Percentiles rank a stretch among this genome's conserved stretches.
phyloP scores from a whole-genome alignment of 148 eudicot genomes.

The Vaccinium myrtillus region DNA sequence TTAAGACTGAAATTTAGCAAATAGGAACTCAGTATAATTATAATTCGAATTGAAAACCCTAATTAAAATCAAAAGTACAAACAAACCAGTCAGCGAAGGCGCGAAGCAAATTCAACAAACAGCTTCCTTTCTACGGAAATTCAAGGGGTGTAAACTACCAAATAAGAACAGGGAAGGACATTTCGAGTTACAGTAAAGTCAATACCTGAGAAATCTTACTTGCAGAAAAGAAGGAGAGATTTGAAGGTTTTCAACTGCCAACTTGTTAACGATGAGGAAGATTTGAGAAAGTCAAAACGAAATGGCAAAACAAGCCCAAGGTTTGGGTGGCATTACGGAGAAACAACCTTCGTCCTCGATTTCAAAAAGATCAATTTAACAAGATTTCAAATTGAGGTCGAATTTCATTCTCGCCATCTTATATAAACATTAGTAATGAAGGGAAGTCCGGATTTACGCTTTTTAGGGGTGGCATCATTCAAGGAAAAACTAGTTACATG shows the following conservation, averaged over 20 bases:
- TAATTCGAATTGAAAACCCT: background rate
- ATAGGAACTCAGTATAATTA: background rate
- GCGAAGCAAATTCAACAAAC: background rate
- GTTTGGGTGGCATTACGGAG: too few relatives aligned
- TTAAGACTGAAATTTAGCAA: background rate
- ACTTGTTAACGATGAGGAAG: background rate
- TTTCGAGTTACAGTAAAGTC: background rate
- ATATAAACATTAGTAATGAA: too few relatives aligned
- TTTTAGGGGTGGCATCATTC: too few relatives aligned
- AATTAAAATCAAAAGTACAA: background rate
- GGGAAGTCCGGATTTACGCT: too few relatives aligned
- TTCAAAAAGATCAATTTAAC: too few relatives aligned
- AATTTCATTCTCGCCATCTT: too few relatives aligned
- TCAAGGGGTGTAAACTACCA: background rate
- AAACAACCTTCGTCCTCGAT: too few relatives aligned
- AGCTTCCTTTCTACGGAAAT: background rate
- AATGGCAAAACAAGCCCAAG: background rate
- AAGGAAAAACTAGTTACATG: too few relatives aligned
- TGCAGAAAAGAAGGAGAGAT: background rate
- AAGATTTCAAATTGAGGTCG: too few relatives aligned
- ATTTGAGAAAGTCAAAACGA: background rate
- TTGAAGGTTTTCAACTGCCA: background rate
- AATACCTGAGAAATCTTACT: conserved; percentile 3
- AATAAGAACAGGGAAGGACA: background rate
- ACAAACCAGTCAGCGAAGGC: background rate